Percentiles rank a stretch among this genome's conserved stretches.
These are phyloP conservation scores for Brassica hybrid DNA, from an alignment of 441 rosid species.

Conservation along the genomic window DNA sequence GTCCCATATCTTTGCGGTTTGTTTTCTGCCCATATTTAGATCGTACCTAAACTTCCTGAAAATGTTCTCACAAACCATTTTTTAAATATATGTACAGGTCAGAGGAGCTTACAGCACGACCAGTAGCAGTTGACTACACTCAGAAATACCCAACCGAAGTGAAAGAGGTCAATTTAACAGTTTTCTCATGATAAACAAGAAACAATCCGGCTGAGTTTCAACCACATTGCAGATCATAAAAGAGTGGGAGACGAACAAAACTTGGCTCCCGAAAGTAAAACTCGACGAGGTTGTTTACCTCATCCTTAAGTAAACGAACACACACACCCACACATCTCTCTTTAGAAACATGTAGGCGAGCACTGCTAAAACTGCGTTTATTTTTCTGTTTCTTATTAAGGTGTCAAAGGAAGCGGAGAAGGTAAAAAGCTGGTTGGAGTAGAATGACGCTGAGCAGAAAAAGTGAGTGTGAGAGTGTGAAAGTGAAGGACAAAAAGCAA, in stretches of 20 bases:
- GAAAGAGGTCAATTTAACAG: conserved; percentile 60
- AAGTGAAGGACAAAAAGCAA: no score
- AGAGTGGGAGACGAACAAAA: no score
- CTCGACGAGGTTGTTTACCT: conserved; percentile 67
- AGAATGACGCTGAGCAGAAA: conserved; percentile 82
- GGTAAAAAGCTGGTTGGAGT: conserved; percentile 80
- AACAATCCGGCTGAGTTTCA: conserved; percentile 10
- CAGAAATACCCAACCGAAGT: conserved; percentile 62
- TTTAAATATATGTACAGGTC: no score
- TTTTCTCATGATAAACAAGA: conserved; percentile 6
- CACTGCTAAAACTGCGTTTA: conserved; percentile 13
- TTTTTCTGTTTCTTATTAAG: conserved; percentile 42
- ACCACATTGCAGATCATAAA: conserved; percentile 56
- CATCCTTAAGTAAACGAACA: not conserved
- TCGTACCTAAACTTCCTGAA: no score
- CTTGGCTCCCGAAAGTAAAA: conserved; percentile 85
- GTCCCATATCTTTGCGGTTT: conserved; percentile 84
- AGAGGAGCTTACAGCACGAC: no score
- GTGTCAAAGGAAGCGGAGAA: conserved; percentile 63
- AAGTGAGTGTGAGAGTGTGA: conserved; percentile 53
- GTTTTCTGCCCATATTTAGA: conserved; percentile 24
- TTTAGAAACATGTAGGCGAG: not conserved
- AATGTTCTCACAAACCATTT: no score
- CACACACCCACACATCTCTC: not conserved
- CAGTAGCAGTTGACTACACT: conserved; percentile 60